Conservation (phyloP, 2,329 filamentous ascomycete species). For the Fusarium stilboides region DNA sequence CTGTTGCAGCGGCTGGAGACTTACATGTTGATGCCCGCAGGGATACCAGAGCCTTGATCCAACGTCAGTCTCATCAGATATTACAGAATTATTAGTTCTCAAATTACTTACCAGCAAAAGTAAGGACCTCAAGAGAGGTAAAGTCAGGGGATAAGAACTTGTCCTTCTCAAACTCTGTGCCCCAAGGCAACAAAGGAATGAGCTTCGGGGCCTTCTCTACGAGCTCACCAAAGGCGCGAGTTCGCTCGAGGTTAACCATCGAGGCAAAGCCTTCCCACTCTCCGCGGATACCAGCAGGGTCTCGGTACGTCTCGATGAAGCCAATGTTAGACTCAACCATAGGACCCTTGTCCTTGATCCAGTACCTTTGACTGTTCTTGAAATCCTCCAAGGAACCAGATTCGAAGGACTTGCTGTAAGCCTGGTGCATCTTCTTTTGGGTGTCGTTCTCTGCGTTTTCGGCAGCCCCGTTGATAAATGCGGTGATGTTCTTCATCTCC, state of each 20-base stretch:
- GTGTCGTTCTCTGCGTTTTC: slow-evolving; percentile 80
- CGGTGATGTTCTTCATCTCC: slow-evolving; percentile 78
- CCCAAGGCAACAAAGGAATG: slow-evolving; percentile 93
- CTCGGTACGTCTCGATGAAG: slow-evolving; percentile 89
- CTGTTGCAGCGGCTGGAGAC: slow-evolving; percentile 6
- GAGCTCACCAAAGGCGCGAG: slow-evolving; percentile 86
- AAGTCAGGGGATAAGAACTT: slow-evolving; percentile 96
- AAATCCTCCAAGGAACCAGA: slow-evolving; percentile 82
- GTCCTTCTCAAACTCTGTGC: slow-evolving; percentile 92
- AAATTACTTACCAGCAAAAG: slow-evolving; percentile 68
- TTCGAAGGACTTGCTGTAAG: slow-evolving; percentile 82
- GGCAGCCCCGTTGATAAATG: slow-evolving; percentile 77
- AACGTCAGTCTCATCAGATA: slow-evolving; percentile 53
- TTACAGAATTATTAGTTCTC: neutral
- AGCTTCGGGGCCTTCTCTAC: slow-evolving; percentile 85
- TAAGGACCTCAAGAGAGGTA: slow-evolving; percentile 91
- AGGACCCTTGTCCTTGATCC: slow-evolving; percentile 88
- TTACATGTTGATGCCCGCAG: slow-evolving; percentile 76
- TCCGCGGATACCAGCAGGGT: slow-evolving; percentile 83
- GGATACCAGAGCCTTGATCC: slow-evolving; percentile 70
- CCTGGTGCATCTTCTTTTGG: slow-evolving; percentile 79
- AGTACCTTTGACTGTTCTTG: slow-evolving; percentile 84
- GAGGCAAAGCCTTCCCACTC: slow-evolving; percentile 91
- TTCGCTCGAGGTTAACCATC: slow-evolving; percentile 88
- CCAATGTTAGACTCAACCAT: slow-evolving; percentile 86